Evolutionary conservation across 495 filamentous ascomycete genomes (phyloP).

Genomic region (Penicillium waksmanii): DNA sequence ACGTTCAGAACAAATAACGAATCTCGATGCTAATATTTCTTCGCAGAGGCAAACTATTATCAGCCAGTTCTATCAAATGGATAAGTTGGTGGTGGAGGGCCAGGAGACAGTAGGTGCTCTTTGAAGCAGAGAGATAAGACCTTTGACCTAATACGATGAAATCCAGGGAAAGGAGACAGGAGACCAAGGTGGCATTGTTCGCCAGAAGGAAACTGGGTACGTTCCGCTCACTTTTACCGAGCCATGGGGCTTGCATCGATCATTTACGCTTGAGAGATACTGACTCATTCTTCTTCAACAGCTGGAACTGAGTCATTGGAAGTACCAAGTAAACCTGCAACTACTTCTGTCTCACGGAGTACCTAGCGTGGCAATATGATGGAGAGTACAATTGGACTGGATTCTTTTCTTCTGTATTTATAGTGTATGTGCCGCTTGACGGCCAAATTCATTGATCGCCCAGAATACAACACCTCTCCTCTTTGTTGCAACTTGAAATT

Average conservation of each 20-base stretch:
- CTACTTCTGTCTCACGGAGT: conserved; percentile 17
- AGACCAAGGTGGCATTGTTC: conserved; percentile 66
- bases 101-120: conserved; percentile 58
- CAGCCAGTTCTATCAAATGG: conserved; percentile 92
- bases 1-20: too few species aligned
- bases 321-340: conserved; percentile 8
- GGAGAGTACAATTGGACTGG: conserved; percentile 11
- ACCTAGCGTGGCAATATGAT: conserved; percentile 6
- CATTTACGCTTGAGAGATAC: neutral
- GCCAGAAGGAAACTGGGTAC: conserved; percentile 85
- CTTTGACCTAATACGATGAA: conserved; percentile 1
- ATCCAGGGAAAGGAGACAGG: conserved; percentile 75
- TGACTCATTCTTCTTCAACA: conserved; percentile 15
- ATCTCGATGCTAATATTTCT: conserved; percentile 17
- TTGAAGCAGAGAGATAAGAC: conserved; percentile 2
- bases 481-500: neutral
- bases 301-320: conserved; percentile 49
- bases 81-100: conserved; percentile 91
- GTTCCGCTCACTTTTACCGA: conserved; percentile 28
- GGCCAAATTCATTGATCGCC: conserved; percentile 18
- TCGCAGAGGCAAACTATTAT: conserved; percentile 91
- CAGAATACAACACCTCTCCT: conserved; percentile 17
- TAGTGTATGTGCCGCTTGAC: conserved; percentile 22
- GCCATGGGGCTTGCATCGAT: neutral
- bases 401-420: conserved; percentile 32